Evolutionary conservation across 768 basidiomycete species (phyloP).

Genomic region (Crucibulum laeve): DNA sequence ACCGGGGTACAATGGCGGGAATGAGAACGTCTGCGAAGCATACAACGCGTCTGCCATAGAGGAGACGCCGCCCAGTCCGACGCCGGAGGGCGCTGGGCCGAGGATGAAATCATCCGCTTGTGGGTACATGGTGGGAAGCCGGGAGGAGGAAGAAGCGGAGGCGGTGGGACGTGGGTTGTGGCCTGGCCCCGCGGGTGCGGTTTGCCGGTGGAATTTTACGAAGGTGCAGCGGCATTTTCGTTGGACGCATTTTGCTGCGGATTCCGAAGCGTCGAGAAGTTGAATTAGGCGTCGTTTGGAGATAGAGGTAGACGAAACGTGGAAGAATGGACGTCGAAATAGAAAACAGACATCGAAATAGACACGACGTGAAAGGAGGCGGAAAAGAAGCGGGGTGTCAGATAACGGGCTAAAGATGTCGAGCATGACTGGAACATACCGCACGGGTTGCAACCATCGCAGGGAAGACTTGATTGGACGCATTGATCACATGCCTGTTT

Average conservation of each 20-base stretch:
- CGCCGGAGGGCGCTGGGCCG: constrained; percentile 27
- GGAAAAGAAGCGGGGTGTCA: background rate
- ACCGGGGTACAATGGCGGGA: constrained; percentile 13
- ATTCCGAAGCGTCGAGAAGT: background rate
- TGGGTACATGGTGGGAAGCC: constrained; percentile 24
- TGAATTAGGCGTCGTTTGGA: background rate
- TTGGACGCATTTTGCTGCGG: constrained; percentile 68
- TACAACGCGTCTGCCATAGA: constrained; percentile 19
- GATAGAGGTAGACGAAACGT: constrained; percentile 4
- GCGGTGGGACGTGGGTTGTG: constrained; percentile 40
- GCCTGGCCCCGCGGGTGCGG: constrained; percentile 72
- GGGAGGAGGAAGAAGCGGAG: constrained; percentile 15
- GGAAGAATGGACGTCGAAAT: background rate
- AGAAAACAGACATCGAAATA: background rate
- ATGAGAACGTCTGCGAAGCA: constrained; percentile 2
- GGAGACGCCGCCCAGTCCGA: constrained; percentile 7
- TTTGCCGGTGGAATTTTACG: constrained; percentile 80
- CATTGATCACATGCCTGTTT: constrained; percentile 88
- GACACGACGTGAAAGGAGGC: background rate
- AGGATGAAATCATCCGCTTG: constrained; percentile 40
- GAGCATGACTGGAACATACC: constrained; percentile 35
- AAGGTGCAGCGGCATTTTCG: constrained; percentile 74
- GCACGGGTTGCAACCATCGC: constrained; percentile 78
- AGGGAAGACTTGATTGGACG: constrained; percentile 68
- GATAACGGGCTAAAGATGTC: background rate